phyloP scores from a whole-genome alignment of 305 asterid species.

The Vinca major region DNA sequence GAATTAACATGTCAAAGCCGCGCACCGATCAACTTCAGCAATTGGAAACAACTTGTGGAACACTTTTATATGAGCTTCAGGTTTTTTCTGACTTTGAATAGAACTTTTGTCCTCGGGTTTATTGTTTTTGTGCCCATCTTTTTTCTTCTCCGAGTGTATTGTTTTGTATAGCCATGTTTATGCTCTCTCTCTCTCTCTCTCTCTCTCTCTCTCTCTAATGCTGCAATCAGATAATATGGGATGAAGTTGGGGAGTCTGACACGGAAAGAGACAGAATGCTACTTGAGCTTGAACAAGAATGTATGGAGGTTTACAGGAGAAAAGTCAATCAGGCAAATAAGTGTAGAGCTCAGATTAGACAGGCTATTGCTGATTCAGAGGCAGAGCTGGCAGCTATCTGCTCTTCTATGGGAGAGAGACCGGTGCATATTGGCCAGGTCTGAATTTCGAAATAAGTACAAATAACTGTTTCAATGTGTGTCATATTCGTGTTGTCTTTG shows the following conservation, averaged over 20 bases:
- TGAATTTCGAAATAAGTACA: constrained; percentile 15
- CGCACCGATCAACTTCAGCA: constrained; percentile 30
- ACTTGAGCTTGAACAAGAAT: constrained; percentile 84
- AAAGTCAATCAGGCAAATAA: constrained; percentile 89
- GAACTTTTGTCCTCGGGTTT: background rate
- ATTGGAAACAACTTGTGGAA: constrained; percentile 72
- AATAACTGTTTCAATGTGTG: background rate
- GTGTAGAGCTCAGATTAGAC: constrained; percentile 83
- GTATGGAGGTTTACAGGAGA: constrained; percentile 84
- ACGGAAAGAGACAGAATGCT: constrained; percentile 70
- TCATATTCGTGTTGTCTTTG: background rate
- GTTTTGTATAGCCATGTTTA: background rate
- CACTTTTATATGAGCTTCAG: constrained; percentile 79
- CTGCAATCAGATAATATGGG: constrained; percentile 76
- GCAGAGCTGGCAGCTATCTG: constrained; percentile 90
- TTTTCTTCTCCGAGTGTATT: constrained; percentile 3
- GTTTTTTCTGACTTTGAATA: constrained; percentile 21
- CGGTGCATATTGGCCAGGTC: constrained; percentile 91
- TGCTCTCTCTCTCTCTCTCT: background rate
- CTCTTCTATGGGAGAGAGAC: constrained; percentile 91
- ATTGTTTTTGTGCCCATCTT: background rate
- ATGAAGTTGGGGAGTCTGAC: constrained; percentile 95
- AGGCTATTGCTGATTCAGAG: constrained; percentile 96
- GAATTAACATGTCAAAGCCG: constrained; percentile 25
- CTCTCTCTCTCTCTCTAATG: constrained; percentile 4